phyloP scores from a whole-genome alignment of 495 filamentous ascomycete species.

The Podospora pseudocomata region DNA sequence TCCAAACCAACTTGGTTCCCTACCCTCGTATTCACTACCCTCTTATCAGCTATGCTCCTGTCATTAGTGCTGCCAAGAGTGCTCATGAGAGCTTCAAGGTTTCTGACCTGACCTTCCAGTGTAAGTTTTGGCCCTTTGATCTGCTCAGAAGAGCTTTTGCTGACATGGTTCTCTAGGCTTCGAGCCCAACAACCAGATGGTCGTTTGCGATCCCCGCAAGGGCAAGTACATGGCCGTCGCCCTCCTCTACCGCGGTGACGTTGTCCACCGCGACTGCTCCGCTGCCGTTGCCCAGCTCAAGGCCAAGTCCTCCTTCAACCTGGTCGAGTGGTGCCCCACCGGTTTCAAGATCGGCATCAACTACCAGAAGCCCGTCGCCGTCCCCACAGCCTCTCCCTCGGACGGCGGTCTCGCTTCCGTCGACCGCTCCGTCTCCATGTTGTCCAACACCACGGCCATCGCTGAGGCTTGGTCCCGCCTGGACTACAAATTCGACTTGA shows the following conservation, averaged over 20 bases:
- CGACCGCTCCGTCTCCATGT: slow-evolving; percentile 84
- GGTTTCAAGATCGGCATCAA: slow-evolving; percentile 95
- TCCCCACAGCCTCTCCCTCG: slow-evolving; percentile 53
- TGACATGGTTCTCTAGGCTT: slow-evolving; percentile 51
- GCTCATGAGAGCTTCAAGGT: slow-evolving; percentile 91
- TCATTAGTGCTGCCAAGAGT: slow-evolving; percentile 76
- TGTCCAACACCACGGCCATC: slow-evolving; percentile 89
- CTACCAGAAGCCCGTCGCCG: slow-evolving; percentile 78
- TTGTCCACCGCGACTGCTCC: slow-evolving; percentile 79
- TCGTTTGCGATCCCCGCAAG: slow-evolving; percentile 85
- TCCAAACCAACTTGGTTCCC: slow-evolving; percentile 91
- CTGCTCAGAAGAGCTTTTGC: neutral
- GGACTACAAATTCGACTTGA: slow-evolving; percentile 92
- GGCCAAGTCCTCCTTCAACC: slow-evolving; percentile 82
- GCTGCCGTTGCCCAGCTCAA: slow-evolving; percentile 77
- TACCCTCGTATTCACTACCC: slow-evolving; percentile 92
- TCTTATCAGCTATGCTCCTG: slow-evolving; percentile 83
- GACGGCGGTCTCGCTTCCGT: slow-evolving; percentile 75
- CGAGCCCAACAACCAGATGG: slow-evolving; percentile 96
- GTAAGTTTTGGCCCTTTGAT: slow-evolving; percentile 45
- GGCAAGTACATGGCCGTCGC: slow-evolving; percentile 95
- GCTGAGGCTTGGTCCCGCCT: slow-evolving; percentile 86
- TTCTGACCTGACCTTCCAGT: slow-evolving; percentile 81
- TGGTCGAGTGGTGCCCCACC: slow-evolving; percentile 95
- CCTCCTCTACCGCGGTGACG: slow-evolving; percentile 85